phyloP scores from a whole-genome alignment of 192 early-diverging fungal species.

The Podila clonocystis region DNA sequence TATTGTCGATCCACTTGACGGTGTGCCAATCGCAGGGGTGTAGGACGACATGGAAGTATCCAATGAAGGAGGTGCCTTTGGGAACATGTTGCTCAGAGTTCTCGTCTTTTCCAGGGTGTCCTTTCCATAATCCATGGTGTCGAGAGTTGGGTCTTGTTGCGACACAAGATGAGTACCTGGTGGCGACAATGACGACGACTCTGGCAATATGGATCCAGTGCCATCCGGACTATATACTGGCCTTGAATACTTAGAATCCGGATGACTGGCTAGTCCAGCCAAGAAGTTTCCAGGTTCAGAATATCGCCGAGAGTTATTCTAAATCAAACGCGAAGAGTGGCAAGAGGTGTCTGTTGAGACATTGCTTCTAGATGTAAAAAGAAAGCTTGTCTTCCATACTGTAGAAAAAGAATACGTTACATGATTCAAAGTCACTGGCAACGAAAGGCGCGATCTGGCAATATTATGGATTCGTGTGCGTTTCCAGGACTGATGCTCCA shows the following conservation, averaged over 20 bases:
- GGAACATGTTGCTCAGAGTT: no score
- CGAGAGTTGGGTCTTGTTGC: background rate
- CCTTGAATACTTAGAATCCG: background rate
- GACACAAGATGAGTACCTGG: background rate
- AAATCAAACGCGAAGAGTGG: background rate
- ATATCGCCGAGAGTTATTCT: conserved; percentile 22
- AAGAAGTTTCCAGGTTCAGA: conserved; percentile 24
- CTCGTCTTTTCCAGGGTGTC: background rate
- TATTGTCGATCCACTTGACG: background rate
- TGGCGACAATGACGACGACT: background rate
- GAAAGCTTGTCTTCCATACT: background rate
- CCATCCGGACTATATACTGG: background rate
- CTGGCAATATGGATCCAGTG: background rate
- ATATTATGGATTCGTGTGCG: background rate
- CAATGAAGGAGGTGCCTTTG: background rate
- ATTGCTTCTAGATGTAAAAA: background rate
- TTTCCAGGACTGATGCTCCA: conserved; percentile 24
- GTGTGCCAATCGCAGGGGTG: background rate
- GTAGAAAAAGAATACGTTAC: background rate
- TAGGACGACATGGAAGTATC: background rate
- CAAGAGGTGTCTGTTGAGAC: background rate
- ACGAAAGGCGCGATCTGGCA: conserved; percentile 8
- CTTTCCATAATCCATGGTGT: background rate
- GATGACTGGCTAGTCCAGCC: background rate
- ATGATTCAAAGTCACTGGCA: conserved; percentile 12